Percentiles rank a stretch among this genome's conserved stretches.
Evolutionary conservation across 2,329 filamentous ascomycete genomes (phyloP).

Genomic region (Cyphellophora attinorum): DNA sequence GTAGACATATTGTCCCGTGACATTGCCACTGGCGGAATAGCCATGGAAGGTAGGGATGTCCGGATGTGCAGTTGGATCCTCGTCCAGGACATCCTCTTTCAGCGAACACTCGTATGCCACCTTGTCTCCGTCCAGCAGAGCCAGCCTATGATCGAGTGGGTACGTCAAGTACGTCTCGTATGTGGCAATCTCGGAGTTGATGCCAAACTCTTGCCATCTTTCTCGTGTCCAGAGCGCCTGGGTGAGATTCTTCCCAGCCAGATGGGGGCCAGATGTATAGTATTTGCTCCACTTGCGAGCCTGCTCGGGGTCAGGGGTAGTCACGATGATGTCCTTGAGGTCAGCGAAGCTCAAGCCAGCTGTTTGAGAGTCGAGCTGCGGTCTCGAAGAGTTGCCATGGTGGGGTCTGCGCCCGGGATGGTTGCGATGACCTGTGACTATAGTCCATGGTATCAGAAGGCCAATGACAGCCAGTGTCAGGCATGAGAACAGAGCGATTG

Average conservation of each 20-base stretch:
- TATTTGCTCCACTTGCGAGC: slow-evolving; percentile 66
- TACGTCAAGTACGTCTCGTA: slow-evolving; percentile 77
- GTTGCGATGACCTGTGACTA: slow-evolving; percentile 21
- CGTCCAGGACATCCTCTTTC: slow-evolving; percentile 72
- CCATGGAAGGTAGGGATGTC: slow-evolving; percentile 88
- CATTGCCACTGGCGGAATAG: slow-evolving; percentile 86
- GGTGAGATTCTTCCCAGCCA: slow-evolving; percentile 68
- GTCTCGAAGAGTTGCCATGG: slow-evolving; percentile 25
- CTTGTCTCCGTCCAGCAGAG: slow-evolving; percentile 48
- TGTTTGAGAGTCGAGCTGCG: slow-evolving; percentile 32
- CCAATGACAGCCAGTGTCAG: slow-evolving; percentile 29
- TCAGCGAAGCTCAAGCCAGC: slow-evolving; percentile 43
- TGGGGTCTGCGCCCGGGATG: slow-evolving; percentile 6
- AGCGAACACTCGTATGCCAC: slow-evolving; percentile 71
- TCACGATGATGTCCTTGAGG: slow-evolving; percentile 44
- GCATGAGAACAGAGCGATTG: slow-evolving; percentile 26
- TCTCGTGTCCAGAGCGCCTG: slow-evolving; percentile 69
- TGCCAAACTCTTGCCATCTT: slow-evolving; percentile 62
- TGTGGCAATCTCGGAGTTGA: slow-evolving; percentile 49
- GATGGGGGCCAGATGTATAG: slow-evolving; percentile 66
- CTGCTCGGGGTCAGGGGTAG: slow-evolving; percentile 45
- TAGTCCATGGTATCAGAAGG: slow-evolving; percentile 30
- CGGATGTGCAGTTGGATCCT: slow-evolving; percentile 67
- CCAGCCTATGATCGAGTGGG: slow-evolving; percentile 60
- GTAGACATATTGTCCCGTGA: slow-evolving; percentile 77